Evolutionary conservation across 179 eudicot species (phyloP), one percentile per base, ranked within the genome.

Genomic region (Vitellaria paradoxa): DNA sequence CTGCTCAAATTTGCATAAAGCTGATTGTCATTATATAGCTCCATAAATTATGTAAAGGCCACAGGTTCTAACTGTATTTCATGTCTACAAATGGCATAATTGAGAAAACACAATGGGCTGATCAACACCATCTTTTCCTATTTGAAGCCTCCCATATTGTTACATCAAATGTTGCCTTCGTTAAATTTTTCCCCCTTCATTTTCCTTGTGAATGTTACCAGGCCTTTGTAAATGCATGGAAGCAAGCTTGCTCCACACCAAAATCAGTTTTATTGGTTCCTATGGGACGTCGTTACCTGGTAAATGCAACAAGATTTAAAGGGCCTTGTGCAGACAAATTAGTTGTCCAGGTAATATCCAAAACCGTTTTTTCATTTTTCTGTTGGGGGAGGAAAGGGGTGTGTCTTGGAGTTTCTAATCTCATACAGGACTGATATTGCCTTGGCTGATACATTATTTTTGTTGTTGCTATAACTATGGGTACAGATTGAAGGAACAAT

Each of bases 161-260:
- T 0, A 20, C 37, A 18, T 37, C 65, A 72, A 57, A 55, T 70
- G 61, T 15, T 71, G 24, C 74, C 13, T 24, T 6, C 60, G 49
- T 50, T 49, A 70, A 70, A 8, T 59, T 23, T 50, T 70, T 0
- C 5, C 10, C 45, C 47, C 73, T 13, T 70, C n/a, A 17, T 55
- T 71, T 55, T 20, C 10, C 75, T 5, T 77, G 70, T 73, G 6
- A 81, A 46, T 72, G 49, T 77, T 60, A 3, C 50, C 76, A 92
- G 97, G 97, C 97, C 62, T 91, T 92, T 23, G 61, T 76, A 79
- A 72, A 82, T 73, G 95, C 98, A 24, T 93, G 98, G 98, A 86
- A 82, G 65, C 85, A 87, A 78, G 92, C 97, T 21, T 93, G 98
- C 85, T 81, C 90, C 45, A 82, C 84, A 18, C 77, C 81, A 62